Evolutionary conservation across 305 asterid species (phyloP), one percentile per base, ranked within the genome.

Genomic region (Fraxinus nigra): DNA sequence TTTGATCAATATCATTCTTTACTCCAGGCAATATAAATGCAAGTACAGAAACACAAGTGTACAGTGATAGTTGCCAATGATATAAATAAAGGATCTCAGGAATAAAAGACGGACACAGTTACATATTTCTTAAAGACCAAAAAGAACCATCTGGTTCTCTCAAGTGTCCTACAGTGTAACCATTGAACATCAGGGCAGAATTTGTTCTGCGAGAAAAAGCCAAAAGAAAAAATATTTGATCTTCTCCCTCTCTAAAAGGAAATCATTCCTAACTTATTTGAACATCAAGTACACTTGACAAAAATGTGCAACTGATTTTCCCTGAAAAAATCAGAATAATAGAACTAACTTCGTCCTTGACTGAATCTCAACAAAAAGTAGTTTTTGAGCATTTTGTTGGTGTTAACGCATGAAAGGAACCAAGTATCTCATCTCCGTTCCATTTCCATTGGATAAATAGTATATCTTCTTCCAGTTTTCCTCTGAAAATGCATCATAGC

Each of bases 381-480:
- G 32, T 35, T 30, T 18, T 72, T 13, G 61, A 56, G 51, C 43
- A 18, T 20, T 20, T 69, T 4, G 40, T 1, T 10, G 34, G 34
- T 6, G 76, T 96, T 89, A 94, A 77, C 95, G 89, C 98, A 96
- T 94, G 87, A 89, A 94, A 11, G 98, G 99, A 83, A 88, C 91
- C 77, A 94, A 81, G 89, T 87, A 84, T 82, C 99, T 89, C 91
- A 96, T 92, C 92, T 94, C 99, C 20, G 95, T 81, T 48, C 99
- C 99, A 79, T 94, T 96, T 85, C 98, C 98, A 83, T 96, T 90
- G 34, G 98, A 89, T 77, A 94, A 89, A 86, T 85, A 94, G 89
- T 90, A 96, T 22, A 96, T 90, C 89, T 94, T 96, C 91, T 96
- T 96, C 99, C 97, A 96, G 90, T 86, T 91, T 63, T 92, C 95